These are phyloP conservation scores for Amylostereum chailletii DNA, from an alignment of 1,284 basidiomycete genomes.

Conservation along the genomic window DNA sequence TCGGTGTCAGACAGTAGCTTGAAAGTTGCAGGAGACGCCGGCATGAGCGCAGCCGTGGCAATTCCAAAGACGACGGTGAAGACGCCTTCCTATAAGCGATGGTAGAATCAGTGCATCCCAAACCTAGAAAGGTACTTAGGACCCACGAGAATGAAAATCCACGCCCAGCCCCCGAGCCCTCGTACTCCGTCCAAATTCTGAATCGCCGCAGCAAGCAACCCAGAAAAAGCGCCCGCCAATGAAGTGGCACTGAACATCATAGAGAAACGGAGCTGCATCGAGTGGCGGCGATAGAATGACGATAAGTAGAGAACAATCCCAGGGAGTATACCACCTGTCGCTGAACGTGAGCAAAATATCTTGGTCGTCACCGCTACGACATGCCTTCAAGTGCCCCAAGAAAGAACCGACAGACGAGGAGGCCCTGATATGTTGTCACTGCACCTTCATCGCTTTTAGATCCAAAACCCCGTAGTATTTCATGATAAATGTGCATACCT, in stretches of 20 bases:
- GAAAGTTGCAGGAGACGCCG: conserved; percentile 27
- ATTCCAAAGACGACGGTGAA: conserved; percentile 32
- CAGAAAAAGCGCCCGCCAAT: conserved; percentile 39
- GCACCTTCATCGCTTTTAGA: conserved; percentile 4
- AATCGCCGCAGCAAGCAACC: conserved; percentile 14
- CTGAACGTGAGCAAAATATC: not conserved
- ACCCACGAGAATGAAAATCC: conserved; percentile 23
- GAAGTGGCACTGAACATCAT: conserved; percentile 50
- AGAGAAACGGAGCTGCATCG: conserved; percentile 16
- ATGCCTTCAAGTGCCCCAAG: conserved; percentile 19
- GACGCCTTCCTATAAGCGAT: conserved; percentile 29
- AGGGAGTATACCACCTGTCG: conserved; percentile 12
- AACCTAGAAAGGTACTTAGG: conserved; percentile 14
- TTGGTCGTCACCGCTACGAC: not conserved
- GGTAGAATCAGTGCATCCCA: not conserved
- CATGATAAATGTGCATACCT: not conserved
- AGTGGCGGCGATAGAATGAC: conserved; percentile 17
- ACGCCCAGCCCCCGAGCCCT: conserved; percentile 15
- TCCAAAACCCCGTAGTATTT: no score
- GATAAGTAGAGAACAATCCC: conserved; percentile 16
- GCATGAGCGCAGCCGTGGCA: conserved; percentile 28
- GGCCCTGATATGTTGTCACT: conserved; percentile 15
- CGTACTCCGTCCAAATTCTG: conserved; percentile 17
- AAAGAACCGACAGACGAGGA: conserved; percentile 20
- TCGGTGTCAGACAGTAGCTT: conserved; percentile 23